Conservation (phyloP, 192 early-diverging fungal species). For the Chytriomyces confervae region DNA sequence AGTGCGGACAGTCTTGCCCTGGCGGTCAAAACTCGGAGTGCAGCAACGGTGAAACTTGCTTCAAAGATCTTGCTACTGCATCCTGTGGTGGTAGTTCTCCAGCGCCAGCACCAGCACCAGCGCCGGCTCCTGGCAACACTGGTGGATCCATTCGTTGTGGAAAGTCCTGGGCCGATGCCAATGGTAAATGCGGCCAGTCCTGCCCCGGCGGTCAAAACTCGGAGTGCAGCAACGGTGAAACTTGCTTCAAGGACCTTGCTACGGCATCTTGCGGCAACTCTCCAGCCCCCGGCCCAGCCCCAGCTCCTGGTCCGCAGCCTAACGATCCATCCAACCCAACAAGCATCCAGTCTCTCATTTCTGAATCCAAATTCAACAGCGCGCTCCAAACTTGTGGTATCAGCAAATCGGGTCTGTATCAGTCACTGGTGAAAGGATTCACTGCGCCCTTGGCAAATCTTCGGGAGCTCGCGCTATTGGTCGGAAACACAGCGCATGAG, state of each 20-base stretch:
- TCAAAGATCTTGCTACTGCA: not conserved
- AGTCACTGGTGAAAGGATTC: not conserved
- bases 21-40: not conserved
- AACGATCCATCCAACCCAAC: not conserved
- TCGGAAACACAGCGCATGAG: slow-evolving; percentile 26
- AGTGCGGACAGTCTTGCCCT: no score
- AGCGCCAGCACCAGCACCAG: no score
- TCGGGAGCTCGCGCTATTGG: slow-evolving; percentile 16
- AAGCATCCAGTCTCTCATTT: not conserved
- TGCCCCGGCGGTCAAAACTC: not conserved
- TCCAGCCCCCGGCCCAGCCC: not conserved
- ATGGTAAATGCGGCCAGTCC: no score
- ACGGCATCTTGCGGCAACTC: not conserved
- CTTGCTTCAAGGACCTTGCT: not conserved
- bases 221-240: not conserved
- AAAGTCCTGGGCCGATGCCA: no score
- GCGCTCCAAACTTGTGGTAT: slow-evolving; percentile 22
- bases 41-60: not conserved
- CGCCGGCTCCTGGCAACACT: no score
- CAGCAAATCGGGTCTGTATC: slow-evolving; percentile 4
- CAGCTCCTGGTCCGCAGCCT: not conserved
- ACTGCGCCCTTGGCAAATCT: not conserved
- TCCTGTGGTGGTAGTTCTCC: not conserved
- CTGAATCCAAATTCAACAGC: slow-evolving; percentile 8
- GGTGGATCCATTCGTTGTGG: no score